Base-by-base conservation (phyloP, 805 yeast species). In the Grigorovia transvaalensis region DNA sequence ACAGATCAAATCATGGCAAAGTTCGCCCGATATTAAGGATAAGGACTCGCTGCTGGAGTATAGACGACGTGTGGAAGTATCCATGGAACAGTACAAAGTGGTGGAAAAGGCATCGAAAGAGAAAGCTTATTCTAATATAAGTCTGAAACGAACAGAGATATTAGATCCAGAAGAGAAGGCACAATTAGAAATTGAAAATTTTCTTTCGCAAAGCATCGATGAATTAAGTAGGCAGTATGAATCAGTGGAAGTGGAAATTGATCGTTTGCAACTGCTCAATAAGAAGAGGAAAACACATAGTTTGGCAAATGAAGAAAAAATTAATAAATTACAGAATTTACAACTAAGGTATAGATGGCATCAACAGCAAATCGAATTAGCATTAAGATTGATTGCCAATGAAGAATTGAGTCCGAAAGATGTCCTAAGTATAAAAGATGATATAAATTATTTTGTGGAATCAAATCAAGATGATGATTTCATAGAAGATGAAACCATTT, bases 61-160 rank as follows among this genome's bases (percentile, higher is more conserved):
- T 63, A 74, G 93, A 58, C 73, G 78, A 62, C 68, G 80, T 41
- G 86, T 85, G 51, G 84, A 79, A 57, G 72, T 74, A 56, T 95
- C 95, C 53, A 91, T 91, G 99, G 99, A 91, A 69, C 80, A 89
- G 63, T 91, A 91, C 71, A 93, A 91, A 67, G 96, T 89, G 51
- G 90, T 90, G 57, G 99, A 91, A 69, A 88, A 89, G 68, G 86
- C 85, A 51, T 84, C 88, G 71, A 91, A 91, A 71, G 90, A 95
- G 51, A 91, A 91, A 68, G 96, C 96, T 23, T 91, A 87, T 65
- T 82, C 93, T 18, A 88, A 87, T 66, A 97, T 90, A 65, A 96
- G 96, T 3, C 75, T 91, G 59, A 89, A 85, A 53, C 79, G 79
- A 66, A 79, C 71, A 2, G 69, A 81, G 55, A 74, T 72, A 45